A percentile compares a stretch with the other conserved stretches of the same genome.
These are phyloP conservation scores for Fraxinus americana DNA, from an alignment of 257 asterid genomes.

Conservation along the genomic window DNA sequence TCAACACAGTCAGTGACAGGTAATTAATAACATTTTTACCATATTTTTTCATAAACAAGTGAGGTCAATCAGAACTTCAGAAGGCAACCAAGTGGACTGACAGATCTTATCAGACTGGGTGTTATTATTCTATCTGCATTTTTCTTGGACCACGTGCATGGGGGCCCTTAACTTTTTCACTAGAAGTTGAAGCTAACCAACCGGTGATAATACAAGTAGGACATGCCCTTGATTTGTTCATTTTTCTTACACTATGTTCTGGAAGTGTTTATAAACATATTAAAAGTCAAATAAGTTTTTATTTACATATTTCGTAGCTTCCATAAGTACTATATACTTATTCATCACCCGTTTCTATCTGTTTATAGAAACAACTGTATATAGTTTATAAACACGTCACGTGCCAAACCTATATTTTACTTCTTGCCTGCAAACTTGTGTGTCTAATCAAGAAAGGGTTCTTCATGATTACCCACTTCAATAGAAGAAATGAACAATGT, in stretches of 20 bases:
- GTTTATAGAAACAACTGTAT: no score
- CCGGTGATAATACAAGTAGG: not conserved
- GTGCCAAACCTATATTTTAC: not conserved
- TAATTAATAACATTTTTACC: no score
- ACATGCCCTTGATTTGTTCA: not conserved
- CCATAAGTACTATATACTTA: no score
- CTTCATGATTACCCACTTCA: not conserved
- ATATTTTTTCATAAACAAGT: no score
- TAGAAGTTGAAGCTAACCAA: constrained; percentile 1
- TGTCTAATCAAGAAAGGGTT: not conserved
- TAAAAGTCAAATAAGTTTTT: no score
- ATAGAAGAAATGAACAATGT: not conserved
- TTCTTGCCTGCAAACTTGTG: not conserved
- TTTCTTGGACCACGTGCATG: not conserved
- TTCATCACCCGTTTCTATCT: no score
- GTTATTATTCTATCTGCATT: not conserved
- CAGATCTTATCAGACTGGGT: constrained; percentile 19
- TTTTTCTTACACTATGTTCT: no score
- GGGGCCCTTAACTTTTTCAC: not conserved
- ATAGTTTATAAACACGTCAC: not conserved
- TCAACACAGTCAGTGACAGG: no score
- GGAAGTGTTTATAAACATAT: no score
- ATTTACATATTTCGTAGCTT: no score
- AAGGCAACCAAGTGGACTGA: not conserved
- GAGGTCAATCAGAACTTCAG: no score